phyloP scores from a whole-genome alignment of 768 basidiomycete species.

The Termitomyces sp. region DNA sequence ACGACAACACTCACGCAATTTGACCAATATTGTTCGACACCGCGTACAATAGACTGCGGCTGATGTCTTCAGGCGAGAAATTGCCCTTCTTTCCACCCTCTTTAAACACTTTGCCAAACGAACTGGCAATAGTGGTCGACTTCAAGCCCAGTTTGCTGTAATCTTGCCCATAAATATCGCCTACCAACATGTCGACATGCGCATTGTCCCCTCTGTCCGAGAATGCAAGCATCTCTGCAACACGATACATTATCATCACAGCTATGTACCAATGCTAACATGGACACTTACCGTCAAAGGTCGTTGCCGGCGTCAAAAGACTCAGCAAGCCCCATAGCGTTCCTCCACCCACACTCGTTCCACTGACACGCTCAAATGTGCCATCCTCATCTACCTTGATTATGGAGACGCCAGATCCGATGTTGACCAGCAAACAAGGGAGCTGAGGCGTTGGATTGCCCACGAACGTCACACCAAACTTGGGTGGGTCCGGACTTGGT shows the following conservation, averaged over 20 bases:
- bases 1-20: constrained; percentile 79
- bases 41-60: constrained; percentile 90
- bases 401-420: constrained; percentile 96
- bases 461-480: constrained; percentile 87
- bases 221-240: constrained; percentile 89
- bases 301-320: constrained; percentile 90
- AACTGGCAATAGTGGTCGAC: constrained; percentile 96
- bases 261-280: constrained; percentile 10
- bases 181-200: constrained; percentile 96
- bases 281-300: constrained; percentile 84
- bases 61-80: constrained; percentile 92
- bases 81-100: constrained; percentile 76
- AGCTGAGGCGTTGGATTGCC: constrained; percentile 81
- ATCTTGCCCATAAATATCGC: constrained; percentile 99
- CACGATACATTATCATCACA: background rate
- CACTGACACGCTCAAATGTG: constrained; percentile 92
- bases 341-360: constrained; percentile 95
- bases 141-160: constrained; percentile 94
- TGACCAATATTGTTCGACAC: constrained; percentile 99
- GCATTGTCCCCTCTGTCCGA: constrained; percentile 95
- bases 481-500: constrained; percentile 88
- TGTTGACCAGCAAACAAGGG: constrained; percentile 96
- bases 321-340: constrained; percentile 97
- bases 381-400: constrained; percentile 97
- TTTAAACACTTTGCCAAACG: constrained; percentile 98